A percentile compares a stretch with the other conserved stretches of the same genome.
Conservation (phyloP, 306 rosid genomes). For the Fagus sylvatica region DNA sequence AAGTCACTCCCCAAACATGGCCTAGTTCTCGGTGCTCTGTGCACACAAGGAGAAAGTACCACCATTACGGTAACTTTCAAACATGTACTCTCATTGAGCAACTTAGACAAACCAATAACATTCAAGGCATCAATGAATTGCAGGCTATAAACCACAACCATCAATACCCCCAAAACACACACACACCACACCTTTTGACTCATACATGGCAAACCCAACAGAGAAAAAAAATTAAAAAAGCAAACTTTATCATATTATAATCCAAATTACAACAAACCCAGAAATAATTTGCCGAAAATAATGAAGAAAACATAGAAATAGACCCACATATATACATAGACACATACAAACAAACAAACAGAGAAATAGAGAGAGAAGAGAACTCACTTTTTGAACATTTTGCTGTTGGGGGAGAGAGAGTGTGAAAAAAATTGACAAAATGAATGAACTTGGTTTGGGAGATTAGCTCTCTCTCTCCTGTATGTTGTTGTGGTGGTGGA, state of each 20-base stretch:
- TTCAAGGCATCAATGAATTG: neutral
- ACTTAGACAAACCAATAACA: too few relatives aligned
- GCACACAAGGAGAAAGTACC: neutral
- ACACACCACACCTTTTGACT: neutral
- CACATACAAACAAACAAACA: neutral
- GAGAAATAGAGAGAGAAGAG: neutral
- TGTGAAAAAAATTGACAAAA: neutral
- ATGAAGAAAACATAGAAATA: neutral
- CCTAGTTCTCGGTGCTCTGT: too few relatives aligned
- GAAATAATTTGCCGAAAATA: neutral
- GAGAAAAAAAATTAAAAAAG: neutral
- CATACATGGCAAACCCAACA: neutral
- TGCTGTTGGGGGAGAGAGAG: neutral
- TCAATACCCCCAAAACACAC: neutral
- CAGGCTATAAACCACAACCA: neutral
- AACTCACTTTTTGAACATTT: conserved; percentile 46
- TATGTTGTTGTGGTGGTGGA: too few relatives aligned
- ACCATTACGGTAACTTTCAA: neutral
- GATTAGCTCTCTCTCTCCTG: too few relatives aligned
- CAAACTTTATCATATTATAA: neutral
- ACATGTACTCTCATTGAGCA: neutral
- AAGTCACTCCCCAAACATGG: neutral
- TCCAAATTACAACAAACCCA: conserved; percentile 16
- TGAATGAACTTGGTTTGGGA: neutral
- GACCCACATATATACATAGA: too few relatives aligned